A percentile compares a stretch with the other conserved stretches of the same genome.
Conservation (phyloP, 1,284 basidiomycete genomes). For the Melanopsichium pennsylvanicum region DNA sequence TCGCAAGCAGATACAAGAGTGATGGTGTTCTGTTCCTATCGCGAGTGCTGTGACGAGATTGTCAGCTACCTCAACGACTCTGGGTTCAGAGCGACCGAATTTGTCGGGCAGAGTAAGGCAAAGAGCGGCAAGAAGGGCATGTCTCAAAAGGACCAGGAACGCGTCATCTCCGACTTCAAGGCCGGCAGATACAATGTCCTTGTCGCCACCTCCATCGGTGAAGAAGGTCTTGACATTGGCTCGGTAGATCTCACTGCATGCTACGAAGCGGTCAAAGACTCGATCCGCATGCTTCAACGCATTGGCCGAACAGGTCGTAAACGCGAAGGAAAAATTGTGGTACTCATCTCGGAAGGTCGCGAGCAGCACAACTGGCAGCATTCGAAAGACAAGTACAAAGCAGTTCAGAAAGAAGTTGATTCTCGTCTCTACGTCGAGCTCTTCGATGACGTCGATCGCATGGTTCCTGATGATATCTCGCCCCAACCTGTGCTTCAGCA, state of each 20-base stretch:
- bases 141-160: slow-evolving; percentile 88
- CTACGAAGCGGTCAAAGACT: slow-evolving; percentile 95
- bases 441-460: slow-evolving; percentile 86
- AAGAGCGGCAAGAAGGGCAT: slow-evolving; percentile 87
- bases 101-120: slow-evolving; percentile 89
- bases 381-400: slow-evolving; percentile 84
- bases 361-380: slow-evolving; percentile 92
- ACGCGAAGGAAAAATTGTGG: slow-evolving; percentile 86
- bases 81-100: slow-evolving; percentile 74
- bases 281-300: slow-evolving; percentile 96
- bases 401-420: slow-evolving; percentile 87
- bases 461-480: slow-evolving; percentile 80
- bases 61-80: slow-evolving; percentile 73
- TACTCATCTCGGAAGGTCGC: slow-evolving; percentile 87
- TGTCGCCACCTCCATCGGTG: slow-evolving; percentile 95
- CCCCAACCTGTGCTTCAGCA: slow-evolving; percentile 81
- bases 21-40: slow-evolving; percentile 94
- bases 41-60: slow-evolving; percentile 89
- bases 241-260: slow-evolving; percentile 97
- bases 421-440: slow-evolving; percentile 86
- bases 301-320: slow-evolving; percentile 95
- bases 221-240: slow-evolving; percentile 99
- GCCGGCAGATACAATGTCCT: slow-evolving; percentile 86
- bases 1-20: slow-evolving; percentile 72
- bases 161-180: slow-evolving; percentile 88